Conservation (phyloP, 2,329 filamentous ascomycete species). For the Epicoccum nigrum region DNA sequence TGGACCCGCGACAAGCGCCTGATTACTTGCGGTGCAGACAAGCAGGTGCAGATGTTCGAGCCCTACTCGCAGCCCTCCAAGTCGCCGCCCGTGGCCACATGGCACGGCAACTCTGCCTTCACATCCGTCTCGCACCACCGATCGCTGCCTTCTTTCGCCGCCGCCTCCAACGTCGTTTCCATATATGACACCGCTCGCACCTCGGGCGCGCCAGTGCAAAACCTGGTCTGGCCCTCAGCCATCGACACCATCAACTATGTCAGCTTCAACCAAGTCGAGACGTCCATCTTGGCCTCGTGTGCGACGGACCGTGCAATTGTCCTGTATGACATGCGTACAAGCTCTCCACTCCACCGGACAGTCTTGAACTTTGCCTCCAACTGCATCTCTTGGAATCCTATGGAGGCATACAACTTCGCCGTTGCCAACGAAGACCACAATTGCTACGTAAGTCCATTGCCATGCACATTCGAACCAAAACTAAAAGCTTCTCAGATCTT, state of each 20-base stretch:
- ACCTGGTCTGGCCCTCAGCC: conserved; percentile 83
- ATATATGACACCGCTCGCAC: conserved; percentile 87
- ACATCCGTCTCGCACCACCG: conserved; percentile 85
- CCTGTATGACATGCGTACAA: conserved; percentile 90
- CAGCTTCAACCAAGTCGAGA: conserved; percentile 92
- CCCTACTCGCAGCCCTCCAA: conserved; percentile 76
- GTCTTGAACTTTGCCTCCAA: conserved; percentile 90
- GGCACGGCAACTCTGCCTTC: conserved; percentile 82
- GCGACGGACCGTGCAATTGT: conserved; percentile 86
- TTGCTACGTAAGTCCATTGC: conserved; percentile 59
- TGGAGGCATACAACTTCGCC: conserved; percentile 95
- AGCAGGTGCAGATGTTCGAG: conserved; percentile 88
- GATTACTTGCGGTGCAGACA: conserved; percentile 84
- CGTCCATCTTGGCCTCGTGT: conserved; percentile 83
- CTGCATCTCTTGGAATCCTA: conserved; percentile 91
- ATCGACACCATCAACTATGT: conserved; percentile 86
- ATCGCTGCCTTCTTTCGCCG: conserved; percentile 77
- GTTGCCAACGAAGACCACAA: conserved; percentile 95
- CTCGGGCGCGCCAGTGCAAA: conserved; percentile 77
- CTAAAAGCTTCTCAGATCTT: conserved; percentile 63
- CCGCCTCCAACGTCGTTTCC: conserved; percentile 76
- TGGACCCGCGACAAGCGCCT: conserved; percentile 89
- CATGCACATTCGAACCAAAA: neutral
- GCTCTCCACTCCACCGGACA: conserved; percentile 79
- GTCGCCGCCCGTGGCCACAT: conserved; percentile 78